Base-by-base conservation (phyloP, 768 basidiomycete species). In the Lactarius indigo region DNA sequence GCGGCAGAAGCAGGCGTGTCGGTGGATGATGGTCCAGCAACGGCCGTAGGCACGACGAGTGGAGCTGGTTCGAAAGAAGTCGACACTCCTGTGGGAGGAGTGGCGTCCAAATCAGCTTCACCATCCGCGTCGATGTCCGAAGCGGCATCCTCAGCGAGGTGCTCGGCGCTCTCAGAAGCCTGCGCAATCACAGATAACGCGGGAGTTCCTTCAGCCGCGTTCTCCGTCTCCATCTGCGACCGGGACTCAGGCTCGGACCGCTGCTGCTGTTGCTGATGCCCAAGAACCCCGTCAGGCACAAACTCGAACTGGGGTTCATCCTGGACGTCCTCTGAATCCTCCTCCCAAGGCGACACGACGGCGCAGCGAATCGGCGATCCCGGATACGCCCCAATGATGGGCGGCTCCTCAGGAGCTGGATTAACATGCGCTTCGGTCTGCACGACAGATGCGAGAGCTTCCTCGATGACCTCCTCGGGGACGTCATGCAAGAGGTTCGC, bases 341-440 rank as follows among this genome's bases (percentile, higher is more conserved):
- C 37, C 26, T 35, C 23, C 59, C 59, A 70, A 20, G 56, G 42
- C 15, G 67, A 33, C 57, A 69, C 37, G 76, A 75, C n/a, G 77
- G 79, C 37, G 76, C 72, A 8, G 74, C 76, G 52, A 47, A 64
- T 39, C 5, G 77, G 76, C 13, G 78, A 79, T 63, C 65, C 69
- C 13, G 82, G 79, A 79, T 81, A 83, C 31, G 80, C 80, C 30
- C 80, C 82, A 15, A 83, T 71, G 8, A 82, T 69, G 50, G 71
- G 71, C 28, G 79, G 81, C 26, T 83, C 83, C 7, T 68, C 33
- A 18, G 71, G 65, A 35, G 35, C 35, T 12, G 35, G 35, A 35
- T 35, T 35, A 35, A 70, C 39, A 39, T 65, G 64, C 12, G 68
- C 61, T 18, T 64, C 26, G 12, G 61, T 37, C 31, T 30, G 62